phyloP scores from a whole-genome alignment of 179 eudicot genomes.

The Spergularia azorica region DNA sequence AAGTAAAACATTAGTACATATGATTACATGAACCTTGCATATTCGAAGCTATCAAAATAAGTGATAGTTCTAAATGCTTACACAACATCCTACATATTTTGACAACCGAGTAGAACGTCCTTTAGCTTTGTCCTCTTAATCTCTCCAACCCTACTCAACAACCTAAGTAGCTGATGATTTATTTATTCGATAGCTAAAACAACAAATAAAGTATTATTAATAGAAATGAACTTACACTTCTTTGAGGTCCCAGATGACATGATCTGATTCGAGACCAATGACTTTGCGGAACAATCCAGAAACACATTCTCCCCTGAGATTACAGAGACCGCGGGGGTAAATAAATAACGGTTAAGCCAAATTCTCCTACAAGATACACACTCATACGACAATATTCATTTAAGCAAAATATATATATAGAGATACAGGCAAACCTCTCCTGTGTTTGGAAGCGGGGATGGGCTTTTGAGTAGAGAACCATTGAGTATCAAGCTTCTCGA shows the following conservation, averaged over 20 bases:
- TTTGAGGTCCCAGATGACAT: slow-evolving; percentile 59
- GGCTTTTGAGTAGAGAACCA: slow-evolving; percentile 81
- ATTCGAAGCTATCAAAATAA: no score
- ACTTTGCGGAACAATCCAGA: slow-evolving; percentile 71
- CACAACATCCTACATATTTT: no score
- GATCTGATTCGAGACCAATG: slow-evolving; percentile 72
- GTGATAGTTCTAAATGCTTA: no score
- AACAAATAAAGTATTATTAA: background rate
- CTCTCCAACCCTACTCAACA: no score
- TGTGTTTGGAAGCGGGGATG: slow-evolving; percentile 48
- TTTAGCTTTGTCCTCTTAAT: no score
- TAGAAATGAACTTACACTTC: slow-evolving; percentile 64
- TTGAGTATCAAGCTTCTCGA: slow-evolving; percentile 86
- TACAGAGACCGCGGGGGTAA: background rate
- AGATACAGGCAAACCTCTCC: slow-evolving; percentile 51
- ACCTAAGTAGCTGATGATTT: no score
- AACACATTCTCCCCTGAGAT: slow-evolving; percentile 80
- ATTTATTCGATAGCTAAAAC: background rate
- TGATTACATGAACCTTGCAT: no score
- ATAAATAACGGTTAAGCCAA: slow-evolving; percentile 3
- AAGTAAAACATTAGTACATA: no score
- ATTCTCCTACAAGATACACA: no score
- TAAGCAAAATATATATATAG: background rate
- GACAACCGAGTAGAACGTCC: no score
- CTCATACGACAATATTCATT: no score